A percentile compares a stretch with the other conserved stretches of the same genome.
Evolutionary conservation across 768 basidiomycete genomes (phyloP).

Genomic region (Rhizopogon vesiculosus): DNA sequence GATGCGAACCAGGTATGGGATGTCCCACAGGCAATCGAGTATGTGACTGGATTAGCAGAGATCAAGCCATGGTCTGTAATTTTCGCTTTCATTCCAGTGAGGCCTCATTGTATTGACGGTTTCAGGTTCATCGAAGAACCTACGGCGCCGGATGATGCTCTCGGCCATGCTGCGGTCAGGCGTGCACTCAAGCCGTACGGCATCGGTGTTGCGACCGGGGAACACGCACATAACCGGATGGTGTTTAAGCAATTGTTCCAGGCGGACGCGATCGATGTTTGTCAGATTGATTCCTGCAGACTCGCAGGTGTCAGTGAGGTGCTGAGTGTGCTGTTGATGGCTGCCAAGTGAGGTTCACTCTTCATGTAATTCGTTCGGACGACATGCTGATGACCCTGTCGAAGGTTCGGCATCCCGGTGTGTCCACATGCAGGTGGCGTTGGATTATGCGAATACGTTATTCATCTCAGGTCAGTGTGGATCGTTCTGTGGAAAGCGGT

Average conservation of each 20-base stretch:
- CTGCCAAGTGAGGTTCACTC: slow-evolving; percentile 58
- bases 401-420: slow-evolving; percentile 78
- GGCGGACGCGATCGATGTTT: slow-evolving; percentile 89
- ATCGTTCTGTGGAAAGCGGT: slow-evolving; percentile 1
- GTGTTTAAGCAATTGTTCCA: slow-evolving; percentile 95
- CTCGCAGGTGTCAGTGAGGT: slow-evolving; percentile 93
- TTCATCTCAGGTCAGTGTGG: slow-evolving; percentile 59
- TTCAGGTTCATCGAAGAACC: slow-evolving; percentile 90
- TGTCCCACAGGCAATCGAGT: slow-evolving; percentile 88
- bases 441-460: slow-evolving; percentile 89
- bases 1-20: slow-evolving; percentile 98
- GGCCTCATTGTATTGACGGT: not conserved
- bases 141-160: slow-evolving; percentile 87
- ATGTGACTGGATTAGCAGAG: slow-evolving; percentile 71
- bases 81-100: not conserved
- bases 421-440: slow-evolving; percentile 96
- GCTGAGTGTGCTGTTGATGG: slow-evolving; percentile 85
- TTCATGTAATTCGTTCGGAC: not conserved
- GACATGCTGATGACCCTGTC: slow-evolving; percentile 1
- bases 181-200: slow-evolving; percentile 72
- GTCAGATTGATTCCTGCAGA: slow-evolving; percentile 93
- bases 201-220: slow-evolving; percentile 91
- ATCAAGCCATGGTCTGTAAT: slow-evolving; percentile 80
- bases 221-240: slow-evolving; percentile 93
- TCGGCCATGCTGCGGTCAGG: slow-evolving; percentile 78